These are phyloP conservation scores for Hypoxylon sp. DNA, from an alignment of 2,329 filamentous ascomycete species.

Conservation along the genomic window DNA sequence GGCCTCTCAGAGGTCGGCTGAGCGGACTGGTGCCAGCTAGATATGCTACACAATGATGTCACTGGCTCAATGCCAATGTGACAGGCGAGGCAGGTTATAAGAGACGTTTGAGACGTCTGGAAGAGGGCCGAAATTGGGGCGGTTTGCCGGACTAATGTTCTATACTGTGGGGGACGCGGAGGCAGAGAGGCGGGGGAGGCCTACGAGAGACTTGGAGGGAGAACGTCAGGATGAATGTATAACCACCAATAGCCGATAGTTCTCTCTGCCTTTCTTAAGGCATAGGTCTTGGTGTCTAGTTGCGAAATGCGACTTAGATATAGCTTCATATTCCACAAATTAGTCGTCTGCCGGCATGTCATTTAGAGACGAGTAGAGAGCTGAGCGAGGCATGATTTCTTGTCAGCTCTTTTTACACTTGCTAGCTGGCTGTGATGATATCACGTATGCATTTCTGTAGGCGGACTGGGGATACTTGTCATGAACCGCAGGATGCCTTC, in stretches of 20 bases:
- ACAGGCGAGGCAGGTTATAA: background rate
- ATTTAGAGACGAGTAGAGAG: background rate
- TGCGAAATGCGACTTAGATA: background rate
- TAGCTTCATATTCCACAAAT: background rate
- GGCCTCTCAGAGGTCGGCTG: constrained; percentile 11
- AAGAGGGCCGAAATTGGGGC: background rate
- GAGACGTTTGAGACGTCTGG: background rate
- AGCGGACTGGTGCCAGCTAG: constrained; percentile 3
- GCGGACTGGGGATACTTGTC: too few relatives aligned
- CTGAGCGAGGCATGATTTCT: too few relatives aligned
- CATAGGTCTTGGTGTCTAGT: background rate
- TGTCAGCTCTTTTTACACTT: too few relatives aligned
- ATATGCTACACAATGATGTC: constrained; percentile 17
- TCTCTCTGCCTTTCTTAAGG: too few relatives aligned
- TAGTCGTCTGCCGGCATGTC: background rate
- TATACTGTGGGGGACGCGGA: constrained; percentile 13
- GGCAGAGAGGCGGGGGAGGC: too few relatives aligned
- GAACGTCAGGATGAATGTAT: background rate
- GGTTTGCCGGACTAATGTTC: background rate
- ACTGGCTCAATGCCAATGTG: background rate
- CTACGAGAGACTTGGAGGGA: too few relatives aligned
- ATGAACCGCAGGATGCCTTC: too few relatives aligned
- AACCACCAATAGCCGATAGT: background rate
- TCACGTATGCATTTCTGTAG: background rate
- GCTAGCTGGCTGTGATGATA: too few relatives aligned